These are phyloP conservation scores for Calocera cornea DNA, from an alignment of 768 basidiomycete species.

Conservation along the genomic window DNA sequence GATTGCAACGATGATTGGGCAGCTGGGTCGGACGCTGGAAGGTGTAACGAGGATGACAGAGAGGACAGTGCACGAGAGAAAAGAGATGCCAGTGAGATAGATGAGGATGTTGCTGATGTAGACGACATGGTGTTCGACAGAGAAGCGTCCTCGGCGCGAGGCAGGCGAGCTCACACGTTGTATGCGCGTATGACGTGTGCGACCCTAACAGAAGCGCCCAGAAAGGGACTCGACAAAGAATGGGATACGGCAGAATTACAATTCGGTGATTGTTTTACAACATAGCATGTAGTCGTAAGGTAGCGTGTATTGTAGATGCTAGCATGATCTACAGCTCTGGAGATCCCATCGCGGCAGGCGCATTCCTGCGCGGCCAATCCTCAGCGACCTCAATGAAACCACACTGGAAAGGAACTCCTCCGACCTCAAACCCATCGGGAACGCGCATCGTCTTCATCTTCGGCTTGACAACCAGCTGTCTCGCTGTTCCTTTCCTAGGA, in stretches of 20 bases:
- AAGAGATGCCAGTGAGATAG: neutral
- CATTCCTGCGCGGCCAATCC: neutral
- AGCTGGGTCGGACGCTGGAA: neutral
- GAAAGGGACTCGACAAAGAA: neutral
- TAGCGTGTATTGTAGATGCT: no score
- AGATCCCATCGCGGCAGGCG: neutral
- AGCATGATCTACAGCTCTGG: neutral
- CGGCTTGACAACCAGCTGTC: neutral
- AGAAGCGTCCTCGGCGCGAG: no score
- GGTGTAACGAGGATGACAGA: neutral
- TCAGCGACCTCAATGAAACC: neutral
- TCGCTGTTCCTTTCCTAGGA: neutral
- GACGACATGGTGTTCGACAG: no score
- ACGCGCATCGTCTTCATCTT: neutral
- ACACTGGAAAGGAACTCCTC: neutral
- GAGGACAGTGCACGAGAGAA: neutral
- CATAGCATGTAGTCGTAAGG: no score
- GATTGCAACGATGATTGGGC: constrained; percentile 26
- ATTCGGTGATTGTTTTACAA: no score
- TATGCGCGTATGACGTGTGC: neutral
- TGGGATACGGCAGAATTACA: no score
- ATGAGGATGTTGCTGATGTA: neutral
- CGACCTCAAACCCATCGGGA: neutral
- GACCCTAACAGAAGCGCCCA: neutral
- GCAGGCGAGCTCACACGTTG: no score